A percentile compares a stretch with the other conserved stretches of the same genome.
phyloP scores from a whole-genome alignment of 108 stramenopile genomes.

The Parietichytrium sp. region DNA sequence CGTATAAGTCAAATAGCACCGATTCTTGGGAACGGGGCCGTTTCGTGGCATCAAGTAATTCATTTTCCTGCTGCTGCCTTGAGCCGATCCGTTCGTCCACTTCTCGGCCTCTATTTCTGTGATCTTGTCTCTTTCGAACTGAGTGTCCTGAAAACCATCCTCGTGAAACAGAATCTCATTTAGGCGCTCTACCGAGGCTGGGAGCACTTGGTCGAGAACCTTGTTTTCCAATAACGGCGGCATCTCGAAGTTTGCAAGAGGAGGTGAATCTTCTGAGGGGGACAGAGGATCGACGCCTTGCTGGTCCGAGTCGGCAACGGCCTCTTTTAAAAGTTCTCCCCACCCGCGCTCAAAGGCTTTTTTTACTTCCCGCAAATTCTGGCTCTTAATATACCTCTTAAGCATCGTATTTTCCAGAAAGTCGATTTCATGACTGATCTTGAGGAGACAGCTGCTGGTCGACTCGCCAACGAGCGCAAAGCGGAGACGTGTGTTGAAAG shows the following conservation, averaged over 20 bases:
- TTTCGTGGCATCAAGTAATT: constrained; percentile 28
- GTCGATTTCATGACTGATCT: neutral
- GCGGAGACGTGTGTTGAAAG: neutral
- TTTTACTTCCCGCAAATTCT: constrained; percentile 12
- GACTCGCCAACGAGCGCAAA: neutral
- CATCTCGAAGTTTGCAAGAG: neutral
- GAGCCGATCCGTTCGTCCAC: neutral
- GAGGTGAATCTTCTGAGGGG: neutral
- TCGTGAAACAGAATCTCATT: neutral
- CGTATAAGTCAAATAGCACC: neutral
- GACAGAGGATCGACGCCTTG: neutral
- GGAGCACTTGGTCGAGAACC: neutral
- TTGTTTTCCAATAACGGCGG: neutral
- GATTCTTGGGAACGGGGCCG: neutral
- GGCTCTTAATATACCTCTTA: neutral
- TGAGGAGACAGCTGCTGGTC: neutral
- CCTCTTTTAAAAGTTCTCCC: too few relatives aligned
- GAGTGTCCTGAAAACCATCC: neutral
- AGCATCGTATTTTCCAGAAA: neutral
- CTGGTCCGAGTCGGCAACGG: neutral
- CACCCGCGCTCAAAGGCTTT: too few relatives aligned
- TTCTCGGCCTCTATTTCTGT: neutral
- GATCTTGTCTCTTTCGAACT: constrained; percentile 17
- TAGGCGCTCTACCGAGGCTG: neutral
- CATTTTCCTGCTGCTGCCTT: neutral